phyloP scores from a whole-genome alignment of 2,329 filamentous ascomycete species.

The Colletotrichum cereale region DNA sequence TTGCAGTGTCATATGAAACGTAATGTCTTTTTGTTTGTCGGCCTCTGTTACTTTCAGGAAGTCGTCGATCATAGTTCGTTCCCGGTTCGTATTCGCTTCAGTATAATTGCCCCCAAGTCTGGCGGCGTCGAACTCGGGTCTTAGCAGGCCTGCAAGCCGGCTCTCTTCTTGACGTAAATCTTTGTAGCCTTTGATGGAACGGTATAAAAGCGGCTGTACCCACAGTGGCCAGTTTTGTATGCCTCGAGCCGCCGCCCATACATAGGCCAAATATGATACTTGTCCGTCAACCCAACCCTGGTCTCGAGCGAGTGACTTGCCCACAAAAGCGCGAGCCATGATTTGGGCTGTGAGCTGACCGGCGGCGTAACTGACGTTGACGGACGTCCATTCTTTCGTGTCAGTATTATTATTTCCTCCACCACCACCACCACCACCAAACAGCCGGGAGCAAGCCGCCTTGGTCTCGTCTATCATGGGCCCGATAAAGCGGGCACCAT shows the following conservation, averaged over 20 bases:
- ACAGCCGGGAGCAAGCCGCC: conserved; percentile 11
- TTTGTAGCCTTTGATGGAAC: conserved; percentile 18
- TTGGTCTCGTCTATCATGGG: conserved; percentile 23
- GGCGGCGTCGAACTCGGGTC: not conserved
- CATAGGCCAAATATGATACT: conserved; percentile 26
- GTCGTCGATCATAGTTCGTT: conserved; percentile 21
- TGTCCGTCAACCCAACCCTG: conserved; percentile 17
- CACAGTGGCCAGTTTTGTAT: conserved; percentile 23
- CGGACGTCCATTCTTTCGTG: conserved; percentile 9
- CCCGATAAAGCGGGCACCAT: conserved; percentile 13
- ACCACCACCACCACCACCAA: not conserved
- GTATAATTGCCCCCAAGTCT: not conserved
- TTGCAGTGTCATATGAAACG: conserved; percentile 24
- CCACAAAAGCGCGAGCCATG: conserved; percentile 17
- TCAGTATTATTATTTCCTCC: too few species aligned
- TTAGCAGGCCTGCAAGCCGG: conserved; percentile 2
- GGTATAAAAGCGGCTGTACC: conserved; percentile 10
- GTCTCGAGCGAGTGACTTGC: conserved; percentile 13
- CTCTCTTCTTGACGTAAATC: conserved; percentile 4
- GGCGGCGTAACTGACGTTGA: conserved; percentile 24
- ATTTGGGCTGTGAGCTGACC: conserved; percentile 21
- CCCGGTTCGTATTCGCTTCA: conserved; percentile 3
- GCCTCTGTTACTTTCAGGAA: conserved; percentile 10
- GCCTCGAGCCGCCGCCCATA: conserved; percentile 21
- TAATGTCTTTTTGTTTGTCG: conserved; percentile 2